Percentiles rank a stretch among this genome's conserved stretches.
Conservation (phyloP, 225 moss, liverwort and hornwort species). For the Pseudisothecium myosuroides region DNA sequence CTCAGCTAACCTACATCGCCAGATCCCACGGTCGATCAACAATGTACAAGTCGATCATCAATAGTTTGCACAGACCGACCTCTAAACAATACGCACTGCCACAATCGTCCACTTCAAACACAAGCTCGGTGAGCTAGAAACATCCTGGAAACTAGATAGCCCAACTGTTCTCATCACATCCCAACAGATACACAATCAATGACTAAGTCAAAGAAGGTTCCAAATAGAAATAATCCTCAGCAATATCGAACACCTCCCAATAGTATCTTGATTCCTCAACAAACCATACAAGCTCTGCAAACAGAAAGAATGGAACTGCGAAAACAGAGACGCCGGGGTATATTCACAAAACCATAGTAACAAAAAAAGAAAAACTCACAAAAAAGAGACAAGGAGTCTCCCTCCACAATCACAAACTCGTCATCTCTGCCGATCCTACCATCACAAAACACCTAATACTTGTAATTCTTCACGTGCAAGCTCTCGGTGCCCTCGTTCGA, state of each 20-base stretch:
- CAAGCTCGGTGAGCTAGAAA: not conserved
- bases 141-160: not conserved
- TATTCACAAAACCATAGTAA: not conserved
- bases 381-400: not conserved
- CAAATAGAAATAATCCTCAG: too few relatives aligned
- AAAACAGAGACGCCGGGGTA: not conserved
- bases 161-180: not conserved
- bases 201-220: not conserved
- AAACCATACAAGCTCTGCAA: not conserved
- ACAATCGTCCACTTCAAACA: not conserved
- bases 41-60: not conserved
- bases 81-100: not conserved
- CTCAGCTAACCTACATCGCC: not conserved
- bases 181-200: not conserved
- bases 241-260: not conserved
- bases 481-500: slow-evolving; percentile 23
- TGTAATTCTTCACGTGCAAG: slow-evolving; percentile 46
- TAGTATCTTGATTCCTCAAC: not conserved
- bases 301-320: not conserved
- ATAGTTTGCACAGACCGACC: not conserved
- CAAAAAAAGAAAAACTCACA: not conserved
- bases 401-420: not conserved
- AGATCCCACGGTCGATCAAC: not conserved
- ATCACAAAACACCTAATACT: slow-evolving; percentile 16
- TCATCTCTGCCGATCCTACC: not conserved